phyloP scores from a whole-genome alignment of 2,329 filamentous ascomycete genomes.

The Capronia coronata region DNA sequence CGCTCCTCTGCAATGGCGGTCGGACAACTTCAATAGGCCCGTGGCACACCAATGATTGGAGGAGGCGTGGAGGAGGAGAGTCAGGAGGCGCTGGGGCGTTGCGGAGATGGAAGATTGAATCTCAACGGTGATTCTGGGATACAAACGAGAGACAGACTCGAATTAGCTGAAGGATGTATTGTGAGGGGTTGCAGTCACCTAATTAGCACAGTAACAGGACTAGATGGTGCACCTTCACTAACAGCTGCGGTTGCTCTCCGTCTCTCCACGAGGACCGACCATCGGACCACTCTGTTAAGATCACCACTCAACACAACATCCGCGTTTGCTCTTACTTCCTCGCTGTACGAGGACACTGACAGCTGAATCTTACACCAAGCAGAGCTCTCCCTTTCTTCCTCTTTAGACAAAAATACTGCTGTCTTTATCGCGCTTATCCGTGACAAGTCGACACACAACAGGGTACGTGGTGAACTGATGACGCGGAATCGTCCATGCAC shows the following conservation, averaged over 20 bases:
- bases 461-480: not conserved
- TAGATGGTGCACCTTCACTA: not conserved
- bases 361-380: too few species aligned
- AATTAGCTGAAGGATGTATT: too few species aligned
- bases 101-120: not conserved
- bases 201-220: not conserved
- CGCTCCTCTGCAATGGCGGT: not conserved
- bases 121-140: not conserved
- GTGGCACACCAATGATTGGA: slow-evolving; percentile 1
- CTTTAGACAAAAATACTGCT: too few species aligned
- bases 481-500: not conserved
- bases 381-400: not conserved
- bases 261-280: not conserved
- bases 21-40: too few species aligned
- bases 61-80: not conserved
- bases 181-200: not conserved
- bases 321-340: not conserved
- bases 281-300: not conserved
- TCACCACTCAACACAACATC: not conserved
- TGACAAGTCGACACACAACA: not conserved
- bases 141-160: too few species aligned
- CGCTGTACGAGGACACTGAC: not conserved
- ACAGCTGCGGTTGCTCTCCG: not conserved
- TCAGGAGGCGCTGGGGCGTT: not conserved
- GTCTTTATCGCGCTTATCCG: too few species aligned